Base-by-base conservation (phyloP, 2,329 filamentous ascomycete genomes). In the Talaromyces sp. region DNA sequence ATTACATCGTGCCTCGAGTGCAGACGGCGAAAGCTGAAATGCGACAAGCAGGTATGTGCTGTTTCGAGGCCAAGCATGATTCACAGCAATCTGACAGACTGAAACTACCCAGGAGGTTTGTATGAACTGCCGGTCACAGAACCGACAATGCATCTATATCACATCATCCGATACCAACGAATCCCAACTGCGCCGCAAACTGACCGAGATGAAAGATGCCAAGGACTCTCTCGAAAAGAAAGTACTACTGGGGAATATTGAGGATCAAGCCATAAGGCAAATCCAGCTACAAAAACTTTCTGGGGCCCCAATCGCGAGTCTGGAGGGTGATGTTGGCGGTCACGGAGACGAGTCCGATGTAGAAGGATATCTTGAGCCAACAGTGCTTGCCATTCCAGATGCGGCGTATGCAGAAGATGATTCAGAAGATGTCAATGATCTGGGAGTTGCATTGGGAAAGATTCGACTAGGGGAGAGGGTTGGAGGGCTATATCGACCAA, bases 381-480 rank as follows among this genome's bases (percentile, higher is more conserved):
- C 51, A 25, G 33, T 35, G 43, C 25, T 63, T 46, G 25, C 52
- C 17, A 41, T 57, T 61, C 40, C 62, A 62, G 21, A 22, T 33
- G 35, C 61, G 31, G 35, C 63, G 58, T 33, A 63, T 36, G 51
- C 62, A 41, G 39, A 64, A 58, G 55, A 65, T 45, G 56, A 63
- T 60, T 43, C 55, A 5, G 48, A 60, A 25, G 25, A 45, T 10
- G n/a, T 52, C 11, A 4, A 59, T 59, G n/a, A 36, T 25, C n/a
- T 57, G 35, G 53, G 53, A 36, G 19, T 46, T 10, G 13, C 28
- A n/a, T 46, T 55, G 3, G 53, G 53, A 6, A 31, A n/a, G 21
- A 55, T 55, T 19, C 40, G 40, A 7, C 28, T 55, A 5, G 28
- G 31, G 5, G 53, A 55, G 17, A 45, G 53, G 3, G 39, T 55